A percentile compares a stretch with the other conserved stretches of the same genome.
phyloP scores from a whole-genome alignment of 371 early-diverging fungal genomes.

The Mortierella sp. region DNA sequence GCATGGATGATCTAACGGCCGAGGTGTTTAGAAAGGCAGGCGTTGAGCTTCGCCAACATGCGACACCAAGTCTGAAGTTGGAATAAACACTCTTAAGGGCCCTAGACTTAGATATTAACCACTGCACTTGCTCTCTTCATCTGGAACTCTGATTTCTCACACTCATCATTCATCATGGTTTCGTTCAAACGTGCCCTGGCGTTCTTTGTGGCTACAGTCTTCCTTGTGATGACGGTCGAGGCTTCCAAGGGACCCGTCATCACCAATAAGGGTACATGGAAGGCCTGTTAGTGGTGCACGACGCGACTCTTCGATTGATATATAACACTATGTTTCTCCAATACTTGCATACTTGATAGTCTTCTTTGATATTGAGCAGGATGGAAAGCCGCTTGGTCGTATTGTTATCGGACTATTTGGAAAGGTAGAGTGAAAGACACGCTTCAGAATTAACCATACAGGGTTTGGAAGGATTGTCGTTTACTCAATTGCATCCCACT shows the following conservation, averaged over 20 bases:
- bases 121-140: too few species aligned
- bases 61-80: constrained; percentile 65
- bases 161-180: constrained; percentile 32
- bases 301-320: too few species aligned
- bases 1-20: constrained; percentile 89
- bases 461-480: too few species aligned
- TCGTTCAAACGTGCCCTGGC: constrained; percentile 45
- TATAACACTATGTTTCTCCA: too few species aligned
- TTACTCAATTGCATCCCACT: not conserved
- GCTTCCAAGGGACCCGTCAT: constrained; percentile 46
- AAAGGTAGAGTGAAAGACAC: constrained; percentile 54
- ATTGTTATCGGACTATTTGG: constrained; percentile 89
- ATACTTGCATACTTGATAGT: constrained; percentile 59
- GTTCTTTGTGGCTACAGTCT: constrained; percentile 29
- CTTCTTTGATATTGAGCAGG: constrained; percentile 92
- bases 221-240: constrained; percentile 31
- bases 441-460: too few species aligned
- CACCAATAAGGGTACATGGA: constrained; percentile 47
- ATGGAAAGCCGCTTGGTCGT: constrained; percentile 82
- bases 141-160: too few species aligned
- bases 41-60: constrained; percentile 82
- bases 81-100: constrained; percentile 6
- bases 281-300: not conserved
- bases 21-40: constrained; percentile 84
- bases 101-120: too few species aligned